phyloP scores from a whole-genome alignment of 192 early-diverging fungal genomes.

The Spizellomyces punctatus region DNA sequence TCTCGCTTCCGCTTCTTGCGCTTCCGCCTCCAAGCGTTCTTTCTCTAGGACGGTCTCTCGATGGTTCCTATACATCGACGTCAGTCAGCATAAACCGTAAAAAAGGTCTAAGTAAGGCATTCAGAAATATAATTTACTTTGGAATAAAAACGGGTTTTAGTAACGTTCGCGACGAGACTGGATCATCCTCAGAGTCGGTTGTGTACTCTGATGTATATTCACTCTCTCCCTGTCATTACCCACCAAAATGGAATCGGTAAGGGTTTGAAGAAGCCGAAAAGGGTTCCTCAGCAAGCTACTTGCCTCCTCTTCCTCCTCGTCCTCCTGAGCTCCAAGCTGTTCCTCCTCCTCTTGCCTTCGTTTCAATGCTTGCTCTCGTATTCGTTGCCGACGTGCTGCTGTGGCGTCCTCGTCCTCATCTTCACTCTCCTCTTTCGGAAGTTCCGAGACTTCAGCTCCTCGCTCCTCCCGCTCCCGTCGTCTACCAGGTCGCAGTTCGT shows the following conservation, averaged over 20 bases:
- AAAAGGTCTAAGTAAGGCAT: not conserved
- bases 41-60: constrained; percentile 64
- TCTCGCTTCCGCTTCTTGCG: constrained; percentile 61
- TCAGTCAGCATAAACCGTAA: constrained; percentile 7
- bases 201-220: constrained; percentile 65
- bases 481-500: not conserved
- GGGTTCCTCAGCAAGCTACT: not conserved
- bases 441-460: too few species aligned
- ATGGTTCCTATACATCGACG: constrained; percentile 45
- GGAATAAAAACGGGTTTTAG: constrained; percentile 93
- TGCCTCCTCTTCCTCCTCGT: constrained; percentile 31
- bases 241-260: constrained; percentile 2
- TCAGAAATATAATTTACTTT: constrained; percentile 59
- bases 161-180: constrained; percentile 57
- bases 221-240: constrained; percentile 30
- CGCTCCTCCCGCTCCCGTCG: not conserved
- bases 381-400: constrained; percentile 36
- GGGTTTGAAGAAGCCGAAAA: not conserved
- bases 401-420: constrained; percentile 54
- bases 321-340: constrained; percentile 13
- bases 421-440: constrained; percentile 33
- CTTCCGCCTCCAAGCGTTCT: constrained; percentile 54
- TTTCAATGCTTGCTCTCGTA: constrained; percentile 27
- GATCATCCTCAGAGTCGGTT: constrained; percentile 59
- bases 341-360: constrained; percentile 46